Base-by-base conservation (phyloP, 106 monocot species). In the Acorus gramineus region DNA sequence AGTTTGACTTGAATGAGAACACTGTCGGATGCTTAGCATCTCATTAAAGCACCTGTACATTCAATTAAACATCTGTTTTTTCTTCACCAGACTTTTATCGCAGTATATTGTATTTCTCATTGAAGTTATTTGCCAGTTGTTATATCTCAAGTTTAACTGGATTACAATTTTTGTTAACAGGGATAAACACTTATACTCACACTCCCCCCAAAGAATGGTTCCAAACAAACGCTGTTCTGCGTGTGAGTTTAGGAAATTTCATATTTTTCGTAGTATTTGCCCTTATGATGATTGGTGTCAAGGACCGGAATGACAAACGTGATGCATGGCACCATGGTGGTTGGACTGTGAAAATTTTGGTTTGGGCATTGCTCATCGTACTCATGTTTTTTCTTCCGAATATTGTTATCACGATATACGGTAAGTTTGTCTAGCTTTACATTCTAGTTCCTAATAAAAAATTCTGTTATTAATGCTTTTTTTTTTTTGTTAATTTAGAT, bases 261-360 rank as follows among this genome's bases (percentile, higher is more conserved):
- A 78, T 95, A 71, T 95, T 95, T 59, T 95, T 95, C 63, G 62
- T 67, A 4, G 70, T 74, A 59, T 82, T 90, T 72, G 78, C 95
- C 55, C 77, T 87, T 47, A 76, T 81, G 44, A 95, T 90, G 95
- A 87, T 95, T 64, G 87, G 95, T 72, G 82, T 90, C 51, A 95
- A 95, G 76, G 90, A 95, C 58, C 90, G 87, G 56, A 87, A 87
- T 80, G 95, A 89, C 75, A 81, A 14, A 71, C 66, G 93, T 55
- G 84, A 85, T 82, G 77, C 82, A 54, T 87, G 76, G 86, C 95
- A 95, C 68, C 90, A 95, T 87, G 95, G 90, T 69, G 95, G 95
- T 73, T 95, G 95, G 95, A 58, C 80, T 62, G 62, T 69, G 4
- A 95, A 95, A 71, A 78, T 85, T 69, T 60, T 70, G 59, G 57